Percentiles rank a stretch among this genome's conserved stretches.
phyloP scores from a whole-genome alignment of 2,329 filamentous ascomycete genomes.

The Furcasterigmium sp. region DNA sequence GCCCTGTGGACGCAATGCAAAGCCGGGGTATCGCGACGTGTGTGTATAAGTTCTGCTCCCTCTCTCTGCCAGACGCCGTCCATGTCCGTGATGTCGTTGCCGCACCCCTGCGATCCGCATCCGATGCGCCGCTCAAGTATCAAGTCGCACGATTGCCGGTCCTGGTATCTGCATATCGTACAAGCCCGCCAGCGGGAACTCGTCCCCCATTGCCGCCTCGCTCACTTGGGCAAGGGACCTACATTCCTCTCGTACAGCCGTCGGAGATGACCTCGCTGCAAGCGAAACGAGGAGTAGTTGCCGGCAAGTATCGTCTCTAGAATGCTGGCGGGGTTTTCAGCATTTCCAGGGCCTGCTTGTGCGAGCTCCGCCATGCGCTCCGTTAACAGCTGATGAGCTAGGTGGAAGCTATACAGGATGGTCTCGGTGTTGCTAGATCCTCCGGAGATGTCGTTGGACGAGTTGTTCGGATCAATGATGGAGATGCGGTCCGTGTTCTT shows the following conservation, averaged over 20 bases:
- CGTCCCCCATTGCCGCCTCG: no score
- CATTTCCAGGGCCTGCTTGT: constrained; percentile 17
- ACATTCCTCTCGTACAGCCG: constrained; percentile 40
- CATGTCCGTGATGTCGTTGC: neutral
- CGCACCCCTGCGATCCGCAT: neutral
- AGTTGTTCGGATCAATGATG: constrained; percentile 88
- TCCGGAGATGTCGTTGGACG: constrained; percentile 82
- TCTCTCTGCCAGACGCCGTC: neutral
- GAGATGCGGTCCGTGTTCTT: constrained; percentile 65
- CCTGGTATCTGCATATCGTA: no score
- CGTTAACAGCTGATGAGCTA: constrained; percentile 54
- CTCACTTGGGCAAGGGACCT: constrained; percentile 24
- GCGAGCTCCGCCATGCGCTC: constrained; percentile 51
- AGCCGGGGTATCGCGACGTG: neutral
- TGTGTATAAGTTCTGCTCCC: neutral
- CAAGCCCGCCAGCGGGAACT: no score
- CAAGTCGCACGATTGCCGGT: no score
- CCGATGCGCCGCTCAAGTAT: no score
- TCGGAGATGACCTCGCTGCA: constrained; percentile 61
- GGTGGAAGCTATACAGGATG: constrained; percentile 65
- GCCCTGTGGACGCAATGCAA: neutral
- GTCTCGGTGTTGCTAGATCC: constrained; percentile 67
- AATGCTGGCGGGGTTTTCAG: constrained; percentile 44
- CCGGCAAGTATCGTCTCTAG: constrained; percentile 69
- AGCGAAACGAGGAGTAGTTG: constrained; percentile 70